Conservation (phyloP, 805 yeast species). For the Tetrapisispora pingtungensis region DNA sequence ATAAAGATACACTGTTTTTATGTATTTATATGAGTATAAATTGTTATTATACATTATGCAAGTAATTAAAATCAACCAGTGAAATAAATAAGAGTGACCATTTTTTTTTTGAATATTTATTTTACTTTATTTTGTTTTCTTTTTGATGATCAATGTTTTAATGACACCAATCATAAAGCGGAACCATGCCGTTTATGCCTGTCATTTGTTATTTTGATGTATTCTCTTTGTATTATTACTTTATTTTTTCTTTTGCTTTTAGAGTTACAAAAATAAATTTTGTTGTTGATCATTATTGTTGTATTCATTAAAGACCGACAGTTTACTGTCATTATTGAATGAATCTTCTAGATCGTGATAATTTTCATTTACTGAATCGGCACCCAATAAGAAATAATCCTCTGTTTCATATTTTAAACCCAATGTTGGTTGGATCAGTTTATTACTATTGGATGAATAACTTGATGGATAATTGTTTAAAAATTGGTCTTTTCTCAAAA, state of each 20-base stretch:
- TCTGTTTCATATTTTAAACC: neutral
- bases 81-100: neutral
- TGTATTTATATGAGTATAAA: neutral
- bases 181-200: neutral
- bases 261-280: neutral
- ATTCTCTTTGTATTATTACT: neutral
- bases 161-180: neutral
- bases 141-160: no score
- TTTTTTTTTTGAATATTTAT: no score
- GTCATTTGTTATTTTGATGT: neutral
- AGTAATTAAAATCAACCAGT: slow-evolving; percentile 1
- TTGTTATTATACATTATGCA: neutral
- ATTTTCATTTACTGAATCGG: neutral
- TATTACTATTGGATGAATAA: neutral
- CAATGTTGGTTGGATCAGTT: neutral
- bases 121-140: no score
- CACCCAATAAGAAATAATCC: neutral
- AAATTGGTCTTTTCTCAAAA: neutral
- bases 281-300: neutral
- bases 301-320: neutral
- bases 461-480: neutral
- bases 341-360: neutral
- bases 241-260: no score
- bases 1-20: neutral
- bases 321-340: neutral